phyloP scores from a whole-genome alignment of 768 basidiomycete species.

The Termitomyces sp. region DNA sequence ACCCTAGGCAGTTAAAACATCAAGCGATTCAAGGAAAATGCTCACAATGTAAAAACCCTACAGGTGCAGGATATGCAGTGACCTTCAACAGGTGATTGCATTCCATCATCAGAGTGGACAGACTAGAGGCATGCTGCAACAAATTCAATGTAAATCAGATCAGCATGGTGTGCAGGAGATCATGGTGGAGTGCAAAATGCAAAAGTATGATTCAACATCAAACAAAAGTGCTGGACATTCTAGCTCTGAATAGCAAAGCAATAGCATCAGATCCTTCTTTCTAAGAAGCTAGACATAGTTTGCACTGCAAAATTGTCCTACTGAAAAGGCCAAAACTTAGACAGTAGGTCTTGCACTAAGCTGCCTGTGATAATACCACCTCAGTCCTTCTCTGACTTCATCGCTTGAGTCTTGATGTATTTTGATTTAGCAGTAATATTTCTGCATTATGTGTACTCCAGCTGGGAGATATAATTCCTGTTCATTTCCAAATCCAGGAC shows the following conservation, averaged over 20 bases:
- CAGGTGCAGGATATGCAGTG: conserved; percentile 12
- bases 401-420: conserved; percentile 12
- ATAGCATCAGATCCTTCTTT: neutral
- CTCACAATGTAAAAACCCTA: conserved; percentile 5
- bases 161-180: neutral
- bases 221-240: neutral
- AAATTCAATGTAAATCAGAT: neutral
- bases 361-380: conserved; percentile 28
- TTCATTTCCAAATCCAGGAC: conserved; percentile 39
- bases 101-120: conserved; percentile 13
- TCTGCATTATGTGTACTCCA: conserved; percentile 32
- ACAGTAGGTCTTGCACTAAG: conserved; percentile 29
- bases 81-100: conserved; percentile 13
- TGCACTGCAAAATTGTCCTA: neutral
- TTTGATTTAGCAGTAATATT: conserved; percentile 14
- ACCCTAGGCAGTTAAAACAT: neutral
- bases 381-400: conserved; percentile 27
- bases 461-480: conserved; percentile 44
- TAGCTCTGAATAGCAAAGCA: neutral
- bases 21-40: conserved; percentile 17
- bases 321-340: neutral
- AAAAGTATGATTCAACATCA: too few relatives aligned
- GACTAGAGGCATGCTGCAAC: neutral
- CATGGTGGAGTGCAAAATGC: neutral
- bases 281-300: neutral